phyloP scores from a whole-genome alignment of 768 basidiomycete genomes.

The Suillus sp. region DNA sequence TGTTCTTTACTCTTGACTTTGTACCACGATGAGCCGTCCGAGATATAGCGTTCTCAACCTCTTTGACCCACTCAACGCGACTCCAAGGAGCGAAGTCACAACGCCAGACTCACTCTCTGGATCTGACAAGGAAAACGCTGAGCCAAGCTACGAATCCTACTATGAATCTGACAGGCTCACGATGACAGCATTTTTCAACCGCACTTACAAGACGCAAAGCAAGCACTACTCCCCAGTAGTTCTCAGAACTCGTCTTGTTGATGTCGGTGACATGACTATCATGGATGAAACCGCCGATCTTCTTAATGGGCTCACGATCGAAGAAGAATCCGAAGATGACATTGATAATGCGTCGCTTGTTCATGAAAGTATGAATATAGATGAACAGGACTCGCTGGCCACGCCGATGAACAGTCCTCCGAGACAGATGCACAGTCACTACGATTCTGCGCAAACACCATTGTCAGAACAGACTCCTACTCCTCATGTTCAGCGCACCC shows the following conservation, averaged over 20 bases:
- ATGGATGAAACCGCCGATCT: constrained; percentile 18
- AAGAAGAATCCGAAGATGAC: constrained; percentile 9
- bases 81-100: constrained; percentile 29
- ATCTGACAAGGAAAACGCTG: constrained; percentile 23
- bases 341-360: background rate
- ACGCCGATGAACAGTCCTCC: constrained; percentile 6
- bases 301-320: constrained; percentile 14
- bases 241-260: constrained; percentile 31
- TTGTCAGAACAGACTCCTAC: constrained; percentile 5
- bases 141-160: constrained; percentile 9
- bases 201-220: constrained; percentile 22
- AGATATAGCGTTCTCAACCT: constrained; percentile 35
- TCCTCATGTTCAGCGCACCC: constrained; percentile 7
- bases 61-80: constrained; percentile 34
- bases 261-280: constrained; percentile 27
- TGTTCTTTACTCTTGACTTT: constrained; percentile 4
- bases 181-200: constrained; percentile 37
- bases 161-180: constrained; percentile 37
- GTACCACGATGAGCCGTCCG: constrained; percentile 21
- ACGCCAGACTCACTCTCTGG: constrained; percentile 28
- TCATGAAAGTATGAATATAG: constrained; percentile 8
- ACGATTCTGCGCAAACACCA: constrained; percentile 10
- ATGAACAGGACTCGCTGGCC: constrained; percentile 8
- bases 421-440: background rate
- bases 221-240: constrained; percentile 21